phyloP scores from a whole-genome alignment of 345 rosid genomes.

The Citrus hindsii region DNA sequence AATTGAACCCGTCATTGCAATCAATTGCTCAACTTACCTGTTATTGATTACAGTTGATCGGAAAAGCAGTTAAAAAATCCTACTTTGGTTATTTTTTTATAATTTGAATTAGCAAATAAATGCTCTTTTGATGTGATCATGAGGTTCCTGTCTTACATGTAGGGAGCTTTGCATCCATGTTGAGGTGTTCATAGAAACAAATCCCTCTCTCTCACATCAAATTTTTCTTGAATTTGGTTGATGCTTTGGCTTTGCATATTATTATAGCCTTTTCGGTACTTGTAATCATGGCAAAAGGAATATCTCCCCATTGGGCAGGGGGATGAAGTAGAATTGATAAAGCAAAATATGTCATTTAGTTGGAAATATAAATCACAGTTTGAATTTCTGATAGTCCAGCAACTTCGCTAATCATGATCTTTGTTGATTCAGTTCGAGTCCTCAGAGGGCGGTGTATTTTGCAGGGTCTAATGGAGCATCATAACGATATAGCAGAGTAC shows the following conservation, averaged over 20 bases:
- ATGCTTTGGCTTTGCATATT: neutral
- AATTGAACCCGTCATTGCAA: no score
- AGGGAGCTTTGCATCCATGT: neutral
- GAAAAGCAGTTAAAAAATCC: no score
- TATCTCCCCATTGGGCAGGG: neutral
- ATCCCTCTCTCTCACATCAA: neutral
- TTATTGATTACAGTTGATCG: no score
- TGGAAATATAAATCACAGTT: no score
- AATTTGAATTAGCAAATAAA: neutral
- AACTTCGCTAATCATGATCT: neutral
- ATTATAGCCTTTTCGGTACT: neutral
- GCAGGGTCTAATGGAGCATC: slow-evolving; percentile 33
- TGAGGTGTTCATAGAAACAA: neutral
- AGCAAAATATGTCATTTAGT: neutral
- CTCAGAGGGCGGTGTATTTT: neutral
- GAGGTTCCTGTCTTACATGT: neutral
- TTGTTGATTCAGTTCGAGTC: neutral
- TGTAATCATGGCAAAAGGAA: neutral
- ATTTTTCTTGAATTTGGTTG: neutral
- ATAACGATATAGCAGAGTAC: slow-evolving; percentile 26
- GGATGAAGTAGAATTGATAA: neutral
- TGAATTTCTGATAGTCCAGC: neutral
- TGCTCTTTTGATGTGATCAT: neutral
- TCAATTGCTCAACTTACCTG: no score
- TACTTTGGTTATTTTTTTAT: no score